Evolutionary conservation across 1,284 basidiomycete species (phyloP).

Genomic region (Inonotus hispidus): DNA sequence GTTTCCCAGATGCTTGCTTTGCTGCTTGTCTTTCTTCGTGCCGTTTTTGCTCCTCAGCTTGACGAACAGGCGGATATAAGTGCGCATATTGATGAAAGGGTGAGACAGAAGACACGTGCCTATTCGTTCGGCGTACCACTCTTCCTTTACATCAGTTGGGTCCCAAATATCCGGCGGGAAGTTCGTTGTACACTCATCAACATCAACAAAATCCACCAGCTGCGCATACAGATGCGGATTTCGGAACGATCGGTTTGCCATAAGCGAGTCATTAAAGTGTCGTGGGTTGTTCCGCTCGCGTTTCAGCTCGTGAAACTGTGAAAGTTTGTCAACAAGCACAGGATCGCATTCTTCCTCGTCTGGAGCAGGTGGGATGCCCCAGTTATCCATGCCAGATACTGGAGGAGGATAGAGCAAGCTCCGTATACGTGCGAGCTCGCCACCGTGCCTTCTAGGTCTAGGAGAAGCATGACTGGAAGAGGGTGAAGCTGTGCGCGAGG

Average conservation of each 20-base stretch:
- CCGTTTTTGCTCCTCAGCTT: conserved; percentile 47
- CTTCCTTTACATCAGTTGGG: conserved; percentile 50
- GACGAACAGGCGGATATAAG: background rate
- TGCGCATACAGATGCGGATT: conserved; percentile 94
- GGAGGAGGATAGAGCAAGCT: conserved; percentile 54
- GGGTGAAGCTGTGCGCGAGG: conserved; percentile 3
- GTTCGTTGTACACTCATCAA: conserved; percentile 81
- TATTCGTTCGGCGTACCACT: conserved; percentile 67
- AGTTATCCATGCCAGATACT: conserved; percentile 59
- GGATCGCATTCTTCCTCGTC: conserved; percentile 47
- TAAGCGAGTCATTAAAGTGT: conserved; percentile 92
- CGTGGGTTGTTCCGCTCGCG: conserved; percentile 54
- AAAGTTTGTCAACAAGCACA: conserved; percentile 67
- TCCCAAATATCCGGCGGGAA: conserved; percentile 73
- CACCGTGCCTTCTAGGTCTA: conserved; percentile 21
- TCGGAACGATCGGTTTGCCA: conserved; percentile 85
- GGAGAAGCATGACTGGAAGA: conserved; percentile 1
- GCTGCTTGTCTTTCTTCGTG: conserved; percentile 51
- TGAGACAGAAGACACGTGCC: conserved; percentile 37
- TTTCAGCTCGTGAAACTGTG: conserved; percentile 73
- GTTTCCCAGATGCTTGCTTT: conserved; percentile 44
- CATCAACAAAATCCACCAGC: conserved; percentile 86
- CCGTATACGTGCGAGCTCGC: conserved; percentile 50
- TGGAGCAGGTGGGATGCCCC: conserved; percentile 72
- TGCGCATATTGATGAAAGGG: background rate